These are phyloP conservation scores for Penicillium capsulatum DNA, from an alignment of 2,329 filamentous ascomycete species.

Conservation along the genomic window DNA sequence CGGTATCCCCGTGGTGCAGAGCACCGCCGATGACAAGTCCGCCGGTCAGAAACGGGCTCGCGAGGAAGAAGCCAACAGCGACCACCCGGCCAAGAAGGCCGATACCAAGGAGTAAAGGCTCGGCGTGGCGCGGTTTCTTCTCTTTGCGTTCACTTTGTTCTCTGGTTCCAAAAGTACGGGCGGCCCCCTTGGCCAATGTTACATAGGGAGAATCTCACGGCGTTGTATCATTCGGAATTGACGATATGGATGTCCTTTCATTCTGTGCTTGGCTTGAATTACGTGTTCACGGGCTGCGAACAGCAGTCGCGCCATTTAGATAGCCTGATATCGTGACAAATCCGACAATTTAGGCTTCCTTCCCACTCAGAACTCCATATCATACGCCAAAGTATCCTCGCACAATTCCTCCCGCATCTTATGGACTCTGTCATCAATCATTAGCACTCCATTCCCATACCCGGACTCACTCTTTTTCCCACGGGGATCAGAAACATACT, in stretches of 20 bases:
- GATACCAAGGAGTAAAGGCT: constrained; percentile 42
- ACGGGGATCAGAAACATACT: constrained; percentile 31
- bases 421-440: constrained; percentile 30
- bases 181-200: constrained; percentile 12
- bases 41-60: constrained; percentile 45
- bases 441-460: constrained; percentile 4
- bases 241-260: constrained; percentile 5
- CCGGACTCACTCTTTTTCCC: background rate
- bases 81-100: constrained; percentile 47
- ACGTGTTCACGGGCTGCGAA: no score
- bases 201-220: constrained; percentile 18
- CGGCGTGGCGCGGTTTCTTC: background rate
- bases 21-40: constrained; percentile 27
- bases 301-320: no score
- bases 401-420: constrained; percentile 41
- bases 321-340: background rate
- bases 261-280: no score
- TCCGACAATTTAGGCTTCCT: background rate
- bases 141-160: constrained; percentile 16
- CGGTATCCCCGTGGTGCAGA: constrained; percentile 44
- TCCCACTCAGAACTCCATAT: constrained; percentile 34
- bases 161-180: constrained; percentile 24
- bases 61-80: constrained; percentile 40
- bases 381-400: constrained; percentile 42
- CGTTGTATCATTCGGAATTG: constrained; percentile 17